phyloP scores from a whole-genome alignment of 2,329 filamentous ascomycete genomes.

The Clonostachys sp. region DNA sequence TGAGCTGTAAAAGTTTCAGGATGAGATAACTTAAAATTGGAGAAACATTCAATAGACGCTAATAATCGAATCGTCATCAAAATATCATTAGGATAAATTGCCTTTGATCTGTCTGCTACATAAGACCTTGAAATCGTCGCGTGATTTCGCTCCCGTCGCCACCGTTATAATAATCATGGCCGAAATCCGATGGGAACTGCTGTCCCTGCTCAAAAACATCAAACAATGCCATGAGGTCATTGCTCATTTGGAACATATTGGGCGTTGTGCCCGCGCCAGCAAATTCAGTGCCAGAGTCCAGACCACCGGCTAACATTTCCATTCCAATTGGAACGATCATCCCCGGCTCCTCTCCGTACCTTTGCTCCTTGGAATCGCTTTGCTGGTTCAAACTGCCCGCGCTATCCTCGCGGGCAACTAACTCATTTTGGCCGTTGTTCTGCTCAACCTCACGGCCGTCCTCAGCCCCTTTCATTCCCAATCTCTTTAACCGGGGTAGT shows the following conservation, averaged over 20 bases:
- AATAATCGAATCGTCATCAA: background rate
- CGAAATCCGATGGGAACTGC: slow-evolving; percentile 5
- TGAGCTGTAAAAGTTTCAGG: background rate
- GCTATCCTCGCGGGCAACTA: too few species aligned
- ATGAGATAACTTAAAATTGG: background rate
- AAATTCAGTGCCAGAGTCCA: background rate
- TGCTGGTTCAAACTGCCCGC: too few species aligned
- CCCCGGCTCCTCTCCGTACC: background rate
- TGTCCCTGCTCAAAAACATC: slow-evolving; percentile 24
- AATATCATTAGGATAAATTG: background rate
- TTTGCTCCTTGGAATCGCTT: too few species aligned
- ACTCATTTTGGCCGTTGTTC: background rate
- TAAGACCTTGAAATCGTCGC: background rate
- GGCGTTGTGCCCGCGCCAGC: slow-evolving; percentile 10
- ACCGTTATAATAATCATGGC: background rate
- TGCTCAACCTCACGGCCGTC: background rate
- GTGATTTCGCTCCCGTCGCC: background rate
- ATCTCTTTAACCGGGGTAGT: slow-evolving; percentile 19
- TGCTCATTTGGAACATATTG: slow-evolving; percentile 25
- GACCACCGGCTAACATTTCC: background rate
- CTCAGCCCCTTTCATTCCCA: slow-evolving; percentile 12
- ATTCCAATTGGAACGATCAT: background rate
- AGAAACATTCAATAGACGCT: background rate
- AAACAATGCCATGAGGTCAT: slow-evolving; percentile 27
- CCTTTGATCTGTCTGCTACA: background rate